Conservation (phyloP, 2,329 filamentous ascomycete species). For the Diaporthe amygdali region DNA sequence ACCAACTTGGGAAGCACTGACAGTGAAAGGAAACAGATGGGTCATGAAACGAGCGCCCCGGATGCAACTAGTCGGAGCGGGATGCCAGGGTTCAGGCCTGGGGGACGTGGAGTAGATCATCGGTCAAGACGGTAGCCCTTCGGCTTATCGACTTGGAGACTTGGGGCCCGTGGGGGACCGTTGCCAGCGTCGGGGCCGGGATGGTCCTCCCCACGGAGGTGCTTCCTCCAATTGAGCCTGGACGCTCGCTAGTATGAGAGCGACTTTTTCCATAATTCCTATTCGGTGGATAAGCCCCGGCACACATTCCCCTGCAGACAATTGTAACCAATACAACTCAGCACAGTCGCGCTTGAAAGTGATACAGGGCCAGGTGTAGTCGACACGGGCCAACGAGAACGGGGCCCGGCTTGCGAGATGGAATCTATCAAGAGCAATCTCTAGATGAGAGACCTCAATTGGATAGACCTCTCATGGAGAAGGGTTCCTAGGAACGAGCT, state of each 20-base stretch:
- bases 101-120: constrained; percentile 15
- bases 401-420: neutral
- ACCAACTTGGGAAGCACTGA: constrained; percentile 6
- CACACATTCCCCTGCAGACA: neutral
- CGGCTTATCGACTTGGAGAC: neutral
- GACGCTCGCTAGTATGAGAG: neutral
- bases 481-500: neutral
- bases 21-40: constrained; percentile 9
- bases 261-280: neutral
- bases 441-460: neutral
- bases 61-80: constrained; percentile 6
- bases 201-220: neutral
- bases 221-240: neutral
- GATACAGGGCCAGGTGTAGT: neutral
- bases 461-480: neutral
- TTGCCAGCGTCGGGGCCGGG: neutral
- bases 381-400: neutral
- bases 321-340: neutral
- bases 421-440: neutral
- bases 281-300: neutral
- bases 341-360: neutral
- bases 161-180: constrained; percentile 6
- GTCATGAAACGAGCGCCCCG: constrained; percentile 20
- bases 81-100: neutral
- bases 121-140: constrained; percentile 8